Evolutionary conservation across 805 yeast species (phyloP), one percentile per base, ranked within the genome.

Genomic region (Debaryomyces tyrocola): DNA sequence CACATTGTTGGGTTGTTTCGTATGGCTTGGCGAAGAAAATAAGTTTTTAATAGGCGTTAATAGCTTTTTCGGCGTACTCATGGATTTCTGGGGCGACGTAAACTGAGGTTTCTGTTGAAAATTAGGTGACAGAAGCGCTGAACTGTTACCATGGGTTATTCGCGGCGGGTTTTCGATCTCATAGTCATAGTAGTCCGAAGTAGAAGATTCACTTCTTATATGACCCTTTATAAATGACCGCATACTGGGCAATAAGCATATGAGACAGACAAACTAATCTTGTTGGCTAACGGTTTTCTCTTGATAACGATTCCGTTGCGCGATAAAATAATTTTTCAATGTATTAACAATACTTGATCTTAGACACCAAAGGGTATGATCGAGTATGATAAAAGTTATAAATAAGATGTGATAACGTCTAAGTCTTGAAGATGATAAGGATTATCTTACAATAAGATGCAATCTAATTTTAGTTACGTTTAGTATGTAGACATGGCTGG

Each of bases 1-100:
- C 8, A 33, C 33, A n/a, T 20, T 18, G 24, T 20, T 34, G 11
- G 42, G 18, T 11, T 50, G 36, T 39, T 50, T 60, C 12, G 51
- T 24, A 40, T 55, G 58, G 45, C 42, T 54, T 52, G 37, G 56
- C 4, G 48, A 44, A 47, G 53, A 56, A 53, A 67, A 69, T 44
- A 65, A 40, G 47, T 67, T 66, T 49, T 60, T 63, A 14, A 69
- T 69, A 1, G 75, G 75, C 1, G 69, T 62, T 28, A 69, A 53
- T 28, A 69, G 54, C 51, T 69, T 69, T 50, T 69, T 69, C 21
- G 75, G 75, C 6, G 73, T 63, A 15, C 56, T 55, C 34, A 55
- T 12, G 12, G 55, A 21, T 11, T 46, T 41, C 33, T 46, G 51
- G 17, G 67, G 60, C 7, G 63, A 59, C 20, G 57, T 52, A 28